Base-by-base conservation (phyloP, 2,329 filamentous ascomycete species). In the Xylaria sp. region DNA sequence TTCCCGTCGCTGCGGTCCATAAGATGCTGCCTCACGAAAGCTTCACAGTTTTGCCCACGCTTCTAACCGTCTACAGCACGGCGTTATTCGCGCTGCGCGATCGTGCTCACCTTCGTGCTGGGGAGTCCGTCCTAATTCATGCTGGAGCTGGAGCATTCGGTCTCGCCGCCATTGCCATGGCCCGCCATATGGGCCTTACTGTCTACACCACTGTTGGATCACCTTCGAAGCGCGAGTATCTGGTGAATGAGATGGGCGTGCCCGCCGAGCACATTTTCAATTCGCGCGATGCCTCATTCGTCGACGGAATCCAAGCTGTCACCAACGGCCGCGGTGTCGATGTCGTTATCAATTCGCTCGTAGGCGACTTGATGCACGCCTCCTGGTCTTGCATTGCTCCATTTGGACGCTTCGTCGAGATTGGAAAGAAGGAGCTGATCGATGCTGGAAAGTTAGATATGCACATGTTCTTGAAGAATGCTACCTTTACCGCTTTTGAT, bases 401-500 rank as follows among this genome's bases (percentile, higher is more conserved):
- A 0, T 82, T 81, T 61, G 83, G 83, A 5, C 73, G 80, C 0
- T 83, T 84, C 52, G 71, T 84, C 1, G 82, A 84, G 69, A 76
- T 84, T 23, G 81, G 81, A 1, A 82, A 81, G 57, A 73, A 75
- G 2, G 81, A 84, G 46, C 73, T 82, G 1, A 31, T 74, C 0
- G 77, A 80, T 23, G 81, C 81, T n/a, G 79, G 78, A 0, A 74
- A 73, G 12, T 73, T 84, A 2, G 78, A 82, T 7, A 82, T 85
- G 76, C 67, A 77, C 2, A 74, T 76, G 1, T 85, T 86, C 58
- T 76, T 78, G 8, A 73, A 78, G 1, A 84, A 81, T 48, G 76
- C 78, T 1, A 80, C 78, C 1, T 85, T 84, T 63, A 75, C 80
- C 0, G 81, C 79, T 0, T 79, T 85, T 2, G 81, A 85, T 67